Evolutionary conservation across 805 yeast species (phyloP).

Genomic region (Pichia deserticola): DNA sequence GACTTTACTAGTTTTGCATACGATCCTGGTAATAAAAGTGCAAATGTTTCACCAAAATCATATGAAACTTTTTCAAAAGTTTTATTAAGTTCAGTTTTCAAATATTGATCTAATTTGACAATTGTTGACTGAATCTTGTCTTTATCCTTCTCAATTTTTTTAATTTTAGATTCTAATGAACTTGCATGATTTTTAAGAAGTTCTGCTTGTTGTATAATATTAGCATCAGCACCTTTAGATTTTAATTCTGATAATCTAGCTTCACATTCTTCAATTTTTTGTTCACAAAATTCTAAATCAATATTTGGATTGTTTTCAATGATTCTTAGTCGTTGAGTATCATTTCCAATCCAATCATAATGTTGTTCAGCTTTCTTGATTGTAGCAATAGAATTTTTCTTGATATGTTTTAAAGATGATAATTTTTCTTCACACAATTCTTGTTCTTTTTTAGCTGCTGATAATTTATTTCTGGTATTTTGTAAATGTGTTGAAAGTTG

Average conservation of each 20-base stretch:
- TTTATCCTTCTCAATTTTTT: conserved; percentile 83
- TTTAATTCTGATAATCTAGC: conserved; percentile 63
- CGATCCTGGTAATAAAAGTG: conserved; percentile 81
- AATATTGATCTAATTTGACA: conserved; percentile 73
- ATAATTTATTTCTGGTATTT: conserved; percentile 41
- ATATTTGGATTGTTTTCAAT: conserved; percentile 57
- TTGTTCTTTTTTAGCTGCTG: conserved; percentile 39
- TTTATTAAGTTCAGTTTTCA: conserved; percentile 69
- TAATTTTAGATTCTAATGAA: conserved; percentile 69
- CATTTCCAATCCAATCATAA: conserved; percentile 70
- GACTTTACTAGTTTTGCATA: conserved; percentile 82
- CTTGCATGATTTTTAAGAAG: conserved; percentile 83
- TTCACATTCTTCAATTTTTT: conserved; percentile 46
- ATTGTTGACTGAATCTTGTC: conserved; percentile 85
- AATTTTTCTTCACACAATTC: conserved; percentile 28
- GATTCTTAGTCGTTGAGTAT: conserved; percentile 45
- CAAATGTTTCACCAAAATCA: conserved; percentile 87
- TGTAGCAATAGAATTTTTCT: neutral
- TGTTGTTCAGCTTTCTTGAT: conserved; percentile 35
- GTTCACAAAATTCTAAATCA: conserved; percentile 55
- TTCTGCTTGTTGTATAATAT: conserved; percentile 87
- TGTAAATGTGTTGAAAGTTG: conserved; percentile 44
- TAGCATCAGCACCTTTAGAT: conserved; percentile 67
- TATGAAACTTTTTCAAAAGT: conserved; percentile 83
- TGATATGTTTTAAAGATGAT: conserved; percentile 29